Evolutionary conservation across 75 land plant species (phyloP).

Genomic region (Isoetes taiwanensis): DNA sequence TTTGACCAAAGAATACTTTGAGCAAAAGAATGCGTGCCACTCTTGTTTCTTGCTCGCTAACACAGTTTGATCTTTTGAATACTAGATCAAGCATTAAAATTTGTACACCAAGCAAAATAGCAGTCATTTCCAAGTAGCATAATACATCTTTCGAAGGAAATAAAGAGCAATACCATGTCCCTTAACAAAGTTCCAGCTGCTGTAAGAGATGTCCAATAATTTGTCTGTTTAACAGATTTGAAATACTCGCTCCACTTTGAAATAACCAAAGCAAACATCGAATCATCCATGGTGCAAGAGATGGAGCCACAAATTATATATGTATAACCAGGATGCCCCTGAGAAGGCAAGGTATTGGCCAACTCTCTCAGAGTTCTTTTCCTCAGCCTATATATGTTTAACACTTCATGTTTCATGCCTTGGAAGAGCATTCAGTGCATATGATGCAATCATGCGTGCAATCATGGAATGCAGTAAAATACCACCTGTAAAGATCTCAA

Average conservation of each 20-base stretch:
- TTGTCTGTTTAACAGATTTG: slow-evolving; percentile 55
- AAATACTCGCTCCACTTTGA: slow-evolving; percentile 61
- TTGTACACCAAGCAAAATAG: no score
- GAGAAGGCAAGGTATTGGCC: no score
- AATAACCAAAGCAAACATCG: slow-evolving; percentile 59
- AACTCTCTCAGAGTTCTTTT: no score
- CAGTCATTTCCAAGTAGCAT: no score
- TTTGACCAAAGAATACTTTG: slow-evolving; percentile 93
- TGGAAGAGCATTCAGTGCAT: no score
- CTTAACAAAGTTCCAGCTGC: slow-evolving; percentile 69
- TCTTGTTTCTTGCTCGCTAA: slow-evolving; percentile 38
- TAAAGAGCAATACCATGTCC: slow-evolving; percentile 87
- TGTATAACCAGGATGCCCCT: no score
- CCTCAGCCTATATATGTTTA: no score
- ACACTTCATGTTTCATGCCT: no score
- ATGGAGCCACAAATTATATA: slow-evolving; percentile 91
- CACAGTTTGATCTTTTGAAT: slow-evolving; percentile 35
- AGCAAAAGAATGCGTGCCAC: slow-evolving; percentile 67
- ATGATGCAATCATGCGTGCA: no score
- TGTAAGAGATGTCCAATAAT: slow-evolving; percentile 54
- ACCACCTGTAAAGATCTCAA: no score
- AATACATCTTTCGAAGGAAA: no score
- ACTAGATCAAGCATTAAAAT: slow-evolving; percentile 78
- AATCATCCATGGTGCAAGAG: slow-evolving; percentile 76
- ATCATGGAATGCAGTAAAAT: no score